A percentile compares a stretch with the other conserved stretches of the same genome.
Conservation (phyloP, 2,329 filamentous ascomycete genomes). For the Penicillium sp. region DNA sequence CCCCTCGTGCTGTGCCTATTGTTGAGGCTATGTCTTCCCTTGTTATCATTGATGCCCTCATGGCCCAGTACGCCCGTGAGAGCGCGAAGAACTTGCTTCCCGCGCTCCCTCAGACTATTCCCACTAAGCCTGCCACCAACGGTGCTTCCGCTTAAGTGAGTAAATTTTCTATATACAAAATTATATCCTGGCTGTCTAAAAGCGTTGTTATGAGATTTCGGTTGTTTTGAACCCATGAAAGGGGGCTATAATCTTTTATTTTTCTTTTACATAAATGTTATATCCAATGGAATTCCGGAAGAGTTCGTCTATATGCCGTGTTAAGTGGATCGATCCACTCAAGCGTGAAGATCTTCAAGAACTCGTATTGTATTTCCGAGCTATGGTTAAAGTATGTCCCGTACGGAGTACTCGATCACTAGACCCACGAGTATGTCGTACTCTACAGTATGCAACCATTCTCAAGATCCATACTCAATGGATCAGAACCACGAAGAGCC, state of each 20-base stretch:
- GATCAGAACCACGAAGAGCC: too few species aligned
- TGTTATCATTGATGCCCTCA: conserved; percentile 80
- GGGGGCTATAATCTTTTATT: conserved; percentile 3
- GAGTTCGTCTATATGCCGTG: background rate
- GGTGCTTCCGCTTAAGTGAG: conserved; percentile 10
- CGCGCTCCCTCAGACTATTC: conserved; percentile 38
- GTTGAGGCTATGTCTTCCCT: conserved; percentile 85
- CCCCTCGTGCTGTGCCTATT: conserved; percentile 74
- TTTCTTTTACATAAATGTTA: conserved; percentile 1
- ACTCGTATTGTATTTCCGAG: too few species aligned
- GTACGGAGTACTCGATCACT: too few species aligned
- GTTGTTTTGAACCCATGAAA: background rate
- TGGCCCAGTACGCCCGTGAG: conserved; percentile 73
- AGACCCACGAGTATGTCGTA: too few species aligned
- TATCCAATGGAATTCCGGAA: background rate
- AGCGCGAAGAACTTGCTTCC: conserved; percentile 51
- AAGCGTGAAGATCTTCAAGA: conserved; percentile 12
- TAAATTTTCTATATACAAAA: background rate
- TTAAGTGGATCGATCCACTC: background rate
- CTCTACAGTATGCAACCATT: too few species aligned
- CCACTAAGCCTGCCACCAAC: conserved; percentile 36
- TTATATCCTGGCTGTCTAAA: conserved; percentile 3
- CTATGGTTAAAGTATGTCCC: too few species aligned
- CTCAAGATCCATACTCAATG: too few species aligned
- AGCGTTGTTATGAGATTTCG: conserved; percentile 3